Conservation (phyloP, 306 rosid species). For the Casuarina equisetifolia region DNA sequence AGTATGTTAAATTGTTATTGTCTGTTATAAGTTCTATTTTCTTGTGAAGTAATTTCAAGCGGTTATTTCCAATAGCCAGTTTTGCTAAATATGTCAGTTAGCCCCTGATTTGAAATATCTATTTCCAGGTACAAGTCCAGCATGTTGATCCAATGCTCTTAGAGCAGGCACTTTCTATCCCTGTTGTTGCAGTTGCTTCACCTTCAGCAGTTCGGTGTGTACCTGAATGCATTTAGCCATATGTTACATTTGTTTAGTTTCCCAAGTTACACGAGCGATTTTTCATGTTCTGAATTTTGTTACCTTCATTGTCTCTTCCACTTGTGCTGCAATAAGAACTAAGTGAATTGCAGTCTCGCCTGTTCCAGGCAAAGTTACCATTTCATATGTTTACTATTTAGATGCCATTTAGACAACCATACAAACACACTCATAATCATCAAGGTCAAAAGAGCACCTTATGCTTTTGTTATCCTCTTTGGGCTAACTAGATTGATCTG, state of each 20-base stretch:
- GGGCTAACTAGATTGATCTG: conserved; percentile 3
- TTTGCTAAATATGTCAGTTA: conserved; percentile 10
- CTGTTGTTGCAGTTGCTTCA: conserved; percentile 92
- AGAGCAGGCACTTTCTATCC: conserved; percentile 70
- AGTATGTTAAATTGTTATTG: neutral
- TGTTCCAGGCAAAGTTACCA: neutral
- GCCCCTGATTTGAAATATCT: conserved; percentile 25
- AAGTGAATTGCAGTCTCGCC: neutral
- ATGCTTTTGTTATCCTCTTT: neutral
- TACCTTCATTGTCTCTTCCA: conserved; percentile 7
- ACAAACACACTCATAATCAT: neutral
- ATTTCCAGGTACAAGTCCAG: conserved; percentile 75
- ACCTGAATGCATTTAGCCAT: neutral
- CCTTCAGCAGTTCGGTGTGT: conserved; percentile 87
- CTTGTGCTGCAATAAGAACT: neutral
- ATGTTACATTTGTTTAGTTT: neutral
- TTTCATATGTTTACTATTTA: neutral
- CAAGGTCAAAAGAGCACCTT: conserved; percentile 1
- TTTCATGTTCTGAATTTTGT: neutral
- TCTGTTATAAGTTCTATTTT: conserved; percentile 5
- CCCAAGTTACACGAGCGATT: neutral
- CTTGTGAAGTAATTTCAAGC: conserved; percentile 2
- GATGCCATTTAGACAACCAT: neutral
- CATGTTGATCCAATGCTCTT: conserved; percentile 57
- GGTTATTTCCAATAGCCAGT: conserved; percentile 14